Base-by-base conservation (phyloP, 108 stramenopile species). In the Cyclotella cryptica region DNA sequence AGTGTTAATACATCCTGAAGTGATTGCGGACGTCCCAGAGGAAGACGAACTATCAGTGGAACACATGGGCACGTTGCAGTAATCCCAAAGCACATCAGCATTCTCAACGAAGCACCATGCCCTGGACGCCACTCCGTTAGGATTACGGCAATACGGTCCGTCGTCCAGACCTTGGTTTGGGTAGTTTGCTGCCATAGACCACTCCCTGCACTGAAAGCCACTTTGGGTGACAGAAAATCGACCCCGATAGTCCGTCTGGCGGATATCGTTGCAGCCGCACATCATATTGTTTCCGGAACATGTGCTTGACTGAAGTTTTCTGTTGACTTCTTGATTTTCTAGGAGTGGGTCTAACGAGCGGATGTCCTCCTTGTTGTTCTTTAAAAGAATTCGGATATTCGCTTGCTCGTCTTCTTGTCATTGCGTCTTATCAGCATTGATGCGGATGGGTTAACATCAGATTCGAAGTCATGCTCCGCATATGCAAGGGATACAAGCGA, bases 31-130 rank as follows among this genome's bases (percentile, higher is more conserved):
- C 1, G 12, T 27, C 5, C 29, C 15, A 10, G 14, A 3, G 22
- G 43, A 42, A 6, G 67, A 68, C 7, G 14, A 18, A 52, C 9
- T 26, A 30, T 10, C 44, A 10, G 65, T 9, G 18, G 46, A 7
- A 28, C 78, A 79, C 43, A 26, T 71, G 40, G 76, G 76, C 3
- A 79, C 70, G 30, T 39, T 29, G 44, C 78, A 79, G 21, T 66
- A 79, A 39, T 79, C 77, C 77, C 77, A 78, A 13, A 43, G n/a
- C 15, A 52, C 52, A 42, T 19, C 19, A 29, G 27, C 47, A 12
- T 63, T 47, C 18, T 78, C 77, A 29, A 70, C 69, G 51, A 70
- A 78, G 28, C 77, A 78, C 68, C 68, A 78, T 11, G 77, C 77
- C 44, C 54, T 41, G 9, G 47, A 22, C 19, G 53, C 69, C 18